Conservation (phyloP, 2,329 filamentous ascomycete genomes). For the Neoascochyta sp. region DNA sequence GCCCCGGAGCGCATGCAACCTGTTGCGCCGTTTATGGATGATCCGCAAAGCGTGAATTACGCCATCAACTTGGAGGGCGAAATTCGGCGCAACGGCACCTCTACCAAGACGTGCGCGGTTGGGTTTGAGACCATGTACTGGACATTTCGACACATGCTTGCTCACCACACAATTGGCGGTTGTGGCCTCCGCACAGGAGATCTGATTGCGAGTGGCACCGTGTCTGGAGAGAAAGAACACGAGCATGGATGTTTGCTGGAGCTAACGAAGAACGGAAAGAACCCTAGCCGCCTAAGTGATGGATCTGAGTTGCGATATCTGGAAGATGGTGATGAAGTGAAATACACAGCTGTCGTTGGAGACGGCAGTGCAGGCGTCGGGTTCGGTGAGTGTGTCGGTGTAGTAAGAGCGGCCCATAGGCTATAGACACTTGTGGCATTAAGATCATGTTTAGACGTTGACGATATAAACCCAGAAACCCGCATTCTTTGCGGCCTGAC, state of each 20-base stretch:
- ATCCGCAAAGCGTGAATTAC: constrained; percentile 21
- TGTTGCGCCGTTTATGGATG: constrained; percentile 25
- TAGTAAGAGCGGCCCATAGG: constrained; percentile 27
- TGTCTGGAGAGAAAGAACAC: constrained; percentile 38
- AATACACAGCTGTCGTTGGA: constrained; percentile 36
- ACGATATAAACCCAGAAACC: too few species aligned
- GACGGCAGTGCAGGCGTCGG: constrained; percentile 34
- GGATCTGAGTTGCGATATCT: constrained; percentile 38
- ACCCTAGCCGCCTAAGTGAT: constrained; percentile 23
- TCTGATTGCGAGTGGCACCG: constrained; percentile 45
- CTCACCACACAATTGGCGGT: constrained; percentile 44
- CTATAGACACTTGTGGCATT: too few species aligned
- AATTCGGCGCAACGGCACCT: constrained; percentile 16
- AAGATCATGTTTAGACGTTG: too few species aligned
- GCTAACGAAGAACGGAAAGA: constrained; percentile 37
- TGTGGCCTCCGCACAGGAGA: constrained; percentile 44
- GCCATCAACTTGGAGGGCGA: constrained; percentile 21
- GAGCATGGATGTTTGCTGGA: constrained; percentile 46
- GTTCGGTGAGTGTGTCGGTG: constrained; percentile 42
- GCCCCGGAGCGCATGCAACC: constrained; percentile 19
- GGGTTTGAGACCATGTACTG: constrained; percentile 43
- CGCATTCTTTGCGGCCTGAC: too few species aligned
- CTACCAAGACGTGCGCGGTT: constrained; percentile 25
- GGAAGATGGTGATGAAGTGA: constrained; percentile 42
- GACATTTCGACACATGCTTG: constrained; percentile 46